Base-by-base conservation (phyloP, 805 yeast species). In the Cyberlindnera sargentensis region DNA sequence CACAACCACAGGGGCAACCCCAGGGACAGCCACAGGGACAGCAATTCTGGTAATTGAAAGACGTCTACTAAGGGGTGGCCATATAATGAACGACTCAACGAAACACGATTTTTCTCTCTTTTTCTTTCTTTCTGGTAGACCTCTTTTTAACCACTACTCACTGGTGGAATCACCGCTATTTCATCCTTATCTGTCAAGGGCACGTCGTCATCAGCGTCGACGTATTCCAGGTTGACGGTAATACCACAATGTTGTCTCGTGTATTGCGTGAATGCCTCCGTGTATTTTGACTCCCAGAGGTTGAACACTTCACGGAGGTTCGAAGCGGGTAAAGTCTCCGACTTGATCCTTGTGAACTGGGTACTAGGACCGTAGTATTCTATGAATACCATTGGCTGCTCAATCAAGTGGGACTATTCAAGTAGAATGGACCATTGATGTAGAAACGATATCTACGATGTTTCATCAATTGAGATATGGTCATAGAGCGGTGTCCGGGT, bases 121-220 rank as follows among this genome's bases (percentile, higher is more conserved):
- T 15, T 15, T 15, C 20, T 15, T 15, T 15, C 2, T 28, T 28
- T 6, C 9, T 7, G 6, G 30, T 7, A 28, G 9, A 28, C 30
- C 30, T 9, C 6, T 2, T 28, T 28, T 28, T 28, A 28, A 28
- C 30, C 57, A 5, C 50, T 42, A 23, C 55, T 51, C 6, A 53
- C 57, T 1, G 57, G 57, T 1, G 57, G 57, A 23, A 53, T 53
- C 5, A 53, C 42, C 3, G 52, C 49, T 11, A 53, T 40, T 30
- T 53, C 55, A 37, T 51, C 53, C 0, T 32, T 30, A 1, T 39
- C 37, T 2, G n/a, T 25, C 31, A 49, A 28, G 25, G 2, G 24
- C 5, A 25, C 7, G 8, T n/a, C 7, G 0, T 40, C 9, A 8
- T 32, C 41, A 7, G 41, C 24, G 10, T 51, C 49, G 8, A 53